Base-by-base conservation (phyloP, 495 filamentous ascomycete genomes). In the Pyronema omphalodes region DNA sequence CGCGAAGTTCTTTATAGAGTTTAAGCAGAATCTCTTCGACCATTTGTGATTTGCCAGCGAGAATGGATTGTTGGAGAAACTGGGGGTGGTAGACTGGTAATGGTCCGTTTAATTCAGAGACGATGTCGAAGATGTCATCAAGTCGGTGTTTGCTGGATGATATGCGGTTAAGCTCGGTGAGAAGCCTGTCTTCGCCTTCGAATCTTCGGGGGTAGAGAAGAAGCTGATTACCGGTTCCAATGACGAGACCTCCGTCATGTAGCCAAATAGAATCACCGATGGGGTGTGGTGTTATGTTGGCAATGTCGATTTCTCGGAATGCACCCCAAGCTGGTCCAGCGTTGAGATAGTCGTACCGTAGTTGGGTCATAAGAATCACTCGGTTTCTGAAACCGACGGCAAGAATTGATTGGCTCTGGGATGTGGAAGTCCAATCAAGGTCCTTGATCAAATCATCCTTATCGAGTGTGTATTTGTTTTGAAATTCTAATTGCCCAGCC, bases 261-360 rank as follows among this genome's bases (percentile, higher is more conserved):
- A 94, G 71, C 91, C 91, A 99, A 37, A 81, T 82, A 5, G 87
- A 89, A 60, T 94, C 89, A 4, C 86, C 86, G 54, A 99, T 94
- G 0, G 86, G 87, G 62, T 93, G 85, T 40, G 88, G 86, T 19
- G 89, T 93, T 39, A 88, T 72, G 18, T 55, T 45, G 51, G 81
- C 74, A 51, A 86, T 91, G 60, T 73, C 78, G 40, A 94, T 84
- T 61, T 94, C 83, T 55, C 85, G 70, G 55, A 94, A 82, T 17
- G 80, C 71, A 9, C 84, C 84, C 89, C 89, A 96, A 1, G 88
- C 86, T 6, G 88, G 84, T n/a, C 81, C 82, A 52, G 86, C 79
- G 55, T 89, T 83, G 40, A 94, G 69, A 61, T 96, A 94, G 65
- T 96, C 89, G 62, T 89, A 96, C 18, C 89, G 82, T 69, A 94